Conservation (phyloP, 164 flowering plant genomes). For the Magnolia sinica region DNA sequence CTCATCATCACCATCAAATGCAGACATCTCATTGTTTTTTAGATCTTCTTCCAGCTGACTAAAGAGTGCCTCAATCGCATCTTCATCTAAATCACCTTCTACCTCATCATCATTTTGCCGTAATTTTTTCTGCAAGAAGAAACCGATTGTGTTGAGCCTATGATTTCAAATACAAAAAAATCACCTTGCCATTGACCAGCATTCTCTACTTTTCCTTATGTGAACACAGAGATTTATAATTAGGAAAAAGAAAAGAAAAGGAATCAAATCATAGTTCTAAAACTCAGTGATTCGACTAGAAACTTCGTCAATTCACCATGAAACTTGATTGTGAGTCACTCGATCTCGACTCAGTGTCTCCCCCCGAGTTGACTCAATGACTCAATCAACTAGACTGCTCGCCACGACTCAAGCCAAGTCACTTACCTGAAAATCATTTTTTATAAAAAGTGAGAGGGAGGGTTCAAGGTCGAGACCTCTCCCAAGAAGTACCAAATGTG, state of each 20-base stretch:
- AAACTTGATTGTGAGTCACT: no score
- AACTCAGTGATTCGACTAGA: neutral
- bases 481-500: no score
- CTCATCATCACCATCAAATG: constrained; percentile 58
- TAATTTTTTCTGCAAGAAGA: constrained; percentile 22
- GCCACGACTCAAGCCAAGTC: no score
- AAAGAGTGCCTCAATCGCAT: constrained; percentile 82
- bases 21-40: constrained; percentile 45
- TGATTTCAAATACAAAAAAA: neutral
- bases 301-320: no score
- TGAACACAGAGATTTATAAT: no score
- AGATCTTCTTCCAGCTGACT: constrained; percentile 78
- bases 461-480: no score
- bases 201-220: neutral
- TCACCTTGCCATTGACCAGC: neutral
- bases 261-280: neutral
- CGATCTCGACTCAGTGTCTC: no score
- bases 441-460: no score
- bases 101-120: constrained; percentile 14
- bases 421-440: no score
- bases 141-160: neutral
- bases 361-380: no score
- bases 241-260: neutral
- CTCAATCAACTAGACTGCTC: no score
- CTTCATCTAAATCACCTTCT: constrained; percentile 61